These are phyloP conservation scores for Nakazawaea molendinolei DNA, from an alignment of 805 yeast genomes.

Conservation along the genomic window DNA sequence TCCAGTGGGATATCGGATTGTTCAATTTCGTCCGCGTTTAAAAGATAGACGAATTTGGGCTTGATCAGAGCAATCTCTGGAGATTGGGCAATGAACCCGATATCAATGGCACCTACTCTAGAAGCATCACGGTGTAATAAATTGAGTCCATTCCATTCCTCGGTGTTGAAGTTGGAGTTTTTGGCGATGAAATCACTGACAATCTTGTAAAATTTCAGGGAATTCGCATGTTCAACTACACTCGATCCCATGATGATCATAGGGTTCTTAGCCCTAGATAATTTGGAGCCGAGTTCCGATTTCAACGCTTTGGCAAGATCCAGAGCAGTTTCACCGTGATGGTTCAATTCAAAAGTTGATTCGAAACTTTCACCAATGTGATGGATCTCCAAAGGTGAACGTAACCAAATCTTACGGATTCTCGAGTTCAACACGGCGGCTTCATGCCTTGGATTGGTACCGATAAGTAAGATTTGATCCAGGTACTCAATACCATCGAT, in stretches of 20 bases:
- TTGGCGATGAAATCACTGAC: slow-evolving; percentile 56
- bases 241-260: slow-evolving; percentile 79
- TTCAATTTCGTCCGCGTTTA: slow-evolving; percentile 78
- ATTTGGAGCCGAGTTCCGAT: slow-evolving; percentile 60
- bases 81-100: slow-evolving; percentile 59
- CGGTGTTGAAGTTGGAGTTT: slow-evolving; percentile 52
- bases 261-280: slow-evolving; percentile 64
- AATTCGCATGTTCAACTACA: slow-evolving; percentile 61
- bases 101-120: slow-evolving; percentile 80
- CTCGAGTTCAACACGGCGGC: slow-evolving; percentile 84
- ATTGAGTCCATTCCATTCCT: slow-evolving; percentile 78
- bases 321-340: slow-evolving; percentile 55
- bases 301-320: slow-evolving; percentile 52
- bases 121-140: slow-evolving; percentile 80
- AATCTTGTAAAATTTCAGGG: slow-evolving; percentile 49
- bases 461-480: slow-evolving; percentile 72
- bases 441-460: slow-evolving; percentile 85
- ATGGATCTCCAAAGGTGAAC: slow-evolving; percentile 58
- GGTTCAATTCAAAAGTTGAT: slow-evolving; percentile 61
- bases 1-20: slow-evolving; percentile 69
- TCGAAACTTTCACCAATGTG: slow-evolving; percentile 74
- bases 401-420: slow-evolving; percentile 75
- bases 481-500: slow-evolving; percentile 78
- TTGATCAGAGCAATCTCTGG: slow-evolving; percentile 39
- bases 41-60: slow-evolving; percentile 72